Evolutionary conservation across 768 basidiomycete species (phyloP), one percentile per base, ranked within the genome.

Genomic region (Tulasnella sp.): DNA sequence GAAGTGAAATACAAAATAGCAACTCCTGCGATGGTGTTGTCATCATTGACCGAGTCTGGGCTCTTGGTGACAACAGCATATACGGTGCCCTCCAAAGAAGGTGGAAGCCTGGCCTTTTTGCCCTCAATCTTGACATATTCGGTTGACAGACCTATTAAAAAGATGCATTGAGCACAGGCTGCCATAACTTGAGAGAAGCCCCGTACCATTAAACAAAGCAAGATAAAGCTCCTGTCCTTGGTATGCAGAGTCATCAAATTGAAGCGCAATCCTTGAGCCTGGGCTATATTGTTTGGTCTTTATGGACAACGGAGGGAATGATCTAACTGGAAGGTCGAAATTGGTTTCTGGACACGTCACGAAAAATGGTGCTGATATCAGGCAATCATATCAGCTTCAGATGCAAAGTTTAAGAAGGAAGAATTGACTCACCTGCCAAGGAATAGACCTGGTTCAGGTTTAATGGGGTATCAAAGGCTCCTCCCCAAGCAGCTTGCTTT

Each of bases 1-100:
- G 63, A 72, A 25, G 61, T 59, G 59, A 75, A 70, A 35, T 59
- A 59, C 25, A 73, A 57, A 57, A 79, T 66, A 15, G 70, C 66
- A 7, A 76, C 76, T 1, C 80, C 79, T 33, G 78, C 79, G 33
- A 81, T 62, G 19, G 72, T 74, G 50, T 63, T 72, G 22, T 67
- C 65, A 51, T 77, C 74, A 22, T 60, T 62, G 24, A 71, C 64
- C 22, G 62, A 60, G 16, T 64, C 53, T 54, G 64, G 64, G 58
- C 63, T 66, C 56, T 58, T 67, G 46, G 66, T 71, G 39, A 78
- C 65, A 48, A 76, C 60, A 6, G 72, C 70, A 62, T 74, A 82
- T 8, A 74, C 72, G 4, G 70, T 68, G 3, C 79, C 79, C 48
- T 56, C 57, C 12, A 77, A 50, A 2, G 66, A 66, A 7, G 57